Conservation (phyloP, 306 rosid species). For the Spatholobus suberectus region DNA sequence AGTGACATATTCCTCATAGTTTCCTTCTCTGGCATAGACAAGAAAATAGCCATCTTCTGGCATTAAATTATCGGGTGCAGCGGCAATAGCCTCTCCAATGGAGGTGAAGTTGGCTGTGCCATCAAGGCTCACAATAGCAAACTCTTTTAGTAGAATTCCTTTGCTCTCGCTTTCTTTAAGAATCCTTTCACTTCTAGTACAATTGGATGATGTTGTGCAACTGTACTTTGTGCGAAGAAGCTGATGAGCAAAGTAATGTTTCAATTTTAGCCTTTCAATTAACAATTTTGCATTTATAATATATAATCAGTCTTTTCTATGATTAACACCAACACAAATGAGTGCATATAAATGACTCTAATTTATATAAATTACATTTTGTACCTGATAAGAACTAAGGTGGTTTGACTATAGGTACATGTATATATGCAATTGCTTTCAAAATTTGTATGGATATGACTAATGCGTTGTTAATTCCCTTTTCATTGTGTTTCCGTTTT, state of each 20-base stretch:
- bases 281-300: not conserved
- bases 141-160: slow-evolving; percentile 57
- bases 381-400: too few relatives aligned
- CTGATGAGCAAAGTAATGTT: slow-evolving; percentile 49
- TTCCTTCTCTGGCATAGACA: slow-evolving; percentile 61
- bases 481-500: too few relatives aligned
- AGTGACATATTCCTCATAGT: slow-evolving; percentile 64
- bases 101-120: slow-evolving; percentile 76
- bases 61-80: slow-evolving; percentile 56
- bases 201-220: slow-evolving; percentile 45
- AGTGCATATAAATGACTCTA: too few relatives aligned
- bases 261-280: not conserved
- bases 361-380: too few relatives aligned
- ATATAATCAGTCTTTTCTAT: not conserved
- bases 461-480: too few relatives aligned
- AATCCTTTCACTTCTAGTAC: slow-evolving; percentile 50
- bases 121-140: slow-evolving; percentile 54
- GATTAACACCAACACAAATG: too few relatives aligned
- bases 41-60: slow-evolving; percentile 74
- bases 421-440: too few relatives aligned
- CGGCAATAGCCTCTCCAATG: slow-evolving; percentile 64
- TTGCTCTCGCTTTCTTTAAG: slow-evolving; percentile 43
- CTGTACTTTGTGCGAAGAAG: slow-evolving; percentile 43
- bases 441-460: too few relatives aligned
- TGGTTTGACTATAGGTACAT: too few relatives aligned